Conservation (phyloP, 441 rosid species). For the Erodium texanum region DNA sequence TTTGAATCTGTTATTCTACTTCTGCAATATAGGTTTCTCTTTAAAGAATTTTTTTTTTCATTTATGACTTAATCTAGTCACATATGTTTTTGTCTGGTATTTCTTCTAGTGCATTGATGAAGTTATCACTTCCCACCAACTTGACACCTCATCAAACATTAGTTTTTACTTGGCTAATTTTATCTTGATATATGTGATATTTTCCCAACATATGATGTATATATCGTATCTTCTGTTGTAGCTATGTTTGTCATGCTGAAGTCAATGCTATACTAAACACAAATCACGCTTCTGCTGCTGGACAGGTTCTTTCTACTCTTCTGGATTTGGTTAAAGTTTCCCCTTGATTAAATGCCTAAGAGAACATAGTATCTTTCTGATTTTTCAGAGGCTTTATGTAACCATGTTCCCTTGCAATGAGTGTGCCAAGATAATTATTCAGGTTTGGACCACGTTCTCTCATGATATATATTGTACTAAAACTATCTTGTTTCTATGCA, state of each 20-base stretch:
- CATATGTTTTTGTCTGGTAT: conserved; percentile 5
- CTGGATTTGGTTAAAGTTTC: neutral
- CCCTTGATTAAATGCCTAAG: neutral
- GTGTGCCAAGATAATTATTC: conserved; percentile 91
- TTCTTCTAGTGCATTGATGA: conserved; percentile 12
- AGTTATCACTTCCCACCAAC: conserved; percentile 1
- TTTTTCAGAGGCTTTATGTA: conserved; percentile 78
- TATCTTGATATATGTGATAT: neutral
- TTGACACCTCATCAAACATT: neutral
- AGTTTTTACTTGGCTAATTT: neutral
- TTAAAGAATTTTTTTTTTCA: neutral
- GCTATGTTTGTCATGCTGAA: conserved; percentile 98
- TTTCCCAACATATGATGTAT: neutral
- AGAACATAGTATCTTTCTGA: conserved; percentile 12
- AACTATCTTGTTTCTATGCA: neutral
- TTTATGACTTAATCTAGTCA: neutral
- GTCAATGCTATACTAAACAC: conserved; percentile 90
- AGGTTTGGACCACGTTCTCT: conserved; percentile 37
- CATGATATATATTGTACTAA: neutral
- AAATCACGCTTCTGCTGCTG: conserved; percentile 84
- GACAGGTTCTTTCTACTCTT: conserved; percentile 44
- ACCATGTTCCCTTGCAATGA: conserved; percentile 98
- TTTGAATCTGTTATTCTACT: conserved; percentile 12
- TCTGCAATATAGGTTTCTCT: conserved; percentile 3
- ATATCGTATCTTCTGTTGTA: conserved; percentile 21